These are phyloP conservation scores for Pseudogymnoascus sp. DNA, from an alignment of 2,329 filamentous ascomycete genomes.

Conservation along the genomic window DNA sequence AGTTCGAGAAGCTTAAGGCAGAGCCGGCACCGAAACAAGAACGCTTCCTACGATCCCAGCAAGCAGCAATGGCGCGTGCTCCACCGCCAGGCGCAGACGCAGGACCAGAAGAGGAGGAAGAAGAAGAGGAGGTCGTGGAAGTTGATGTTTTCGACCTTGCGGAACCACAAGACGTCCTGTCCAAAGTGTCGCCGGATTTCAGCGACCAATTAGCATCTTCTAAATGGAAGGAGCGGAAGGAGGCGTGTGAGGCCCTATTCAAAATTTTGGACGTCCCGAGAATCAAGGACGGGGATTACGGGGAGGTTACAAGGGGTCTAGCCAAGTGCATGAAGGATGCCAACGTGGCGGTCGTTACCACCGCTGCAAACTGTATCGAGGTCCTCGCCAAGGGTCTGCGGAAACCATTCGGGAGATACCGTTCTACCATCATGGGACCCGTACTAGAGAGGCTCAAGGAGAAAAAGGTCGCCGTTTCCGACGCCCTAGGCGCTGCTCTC, in stretches of 20 bases:
- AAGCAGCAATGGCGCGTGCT: slow-evolving; percentile 71
- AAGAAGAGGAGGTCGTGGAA: slow-evolving; percentile 59
- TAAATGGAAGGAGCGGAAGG: slow-evolving; percentile 98
- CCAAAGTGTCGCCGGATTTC: slow-evolving; percentile 77
- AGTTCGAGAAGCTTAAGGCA: slow-evolving; percentile 89
- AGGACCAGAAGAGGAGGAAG: slow-evolving; percentile 51
- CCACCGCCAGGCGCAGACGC: slow-evolving; percentile 54
- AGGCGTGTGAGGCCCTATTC: slow-evolving; percentile 78
- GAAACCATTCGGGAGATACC: slow-evolving; percentile 72
- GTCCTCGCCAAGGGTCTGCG: slow-evolving; percentile 80
- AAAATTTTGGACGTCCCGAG: slow-evolving; percentile 73
- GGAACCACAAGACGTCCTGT: slow-evolving; percentile 79
- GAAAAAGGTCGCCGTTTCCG: slow-evolving; percentile 85
- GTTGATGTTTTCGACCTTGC: slow-evolving; percentile 76
- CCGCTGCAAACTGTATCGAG: slow-evolving; percentile 90
- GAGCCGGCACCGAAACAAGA: slow-evolving; percentile 87
- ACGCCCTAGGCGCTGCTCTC: slow-evolving; percentile 78
- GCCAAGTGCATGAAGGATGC: slow-evolving; percentile 99
- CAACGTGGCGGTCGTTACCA: slow-evolving; percentile 88
- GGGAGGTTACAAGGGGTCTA: slow-evolving; percentile 73
- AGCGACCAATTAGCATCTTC: slow-evolving; percentile 77
- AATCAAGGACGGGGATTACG: slow-evolving; percentile 86
- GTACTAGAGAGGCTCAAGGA: slow-evolving; percentile 96
- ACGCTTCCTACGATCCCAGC: slow-evolving; percentile 78
- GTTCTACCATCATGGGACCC: slow-evolving; percentile 71